These are phyloP conservation scores for Eragrostis curvula DNA, from an alignment of 176 grass and related monocot genomes.

Conservation along the genomic window DNA sequence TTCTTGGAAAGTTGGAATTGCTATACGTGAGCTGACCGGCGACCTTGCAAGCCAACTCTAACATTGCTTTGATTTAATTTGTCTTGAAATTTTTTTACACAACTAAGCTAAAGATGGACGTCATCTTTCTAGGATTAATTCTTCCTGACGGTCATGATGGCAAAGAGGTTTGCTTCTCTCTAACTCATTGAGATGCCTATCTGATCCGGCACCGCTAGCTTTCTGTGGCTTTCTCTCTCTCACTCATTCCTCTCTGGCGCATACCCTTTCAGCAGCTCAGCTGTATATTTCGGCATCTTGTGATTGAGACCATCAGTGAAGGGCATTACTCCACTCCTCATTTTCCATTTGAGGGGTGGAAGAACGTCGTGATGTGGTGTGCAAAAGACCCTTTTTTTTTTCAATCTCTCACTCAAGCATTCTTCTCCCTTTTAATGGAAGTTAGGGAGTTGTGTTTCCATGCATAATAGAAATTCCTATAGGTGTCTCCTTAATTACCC, in stretches of 20 bases:
- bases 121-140: neutral
- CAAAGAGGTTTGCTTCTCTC: slow-evolving; percentile 15
- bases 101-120: too few species aligned
- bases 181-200: slow-evolving; percentile 1
- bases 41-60: neutral
- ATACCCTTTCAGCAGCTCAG: neutral
- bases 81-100: neutral
- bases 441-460: too few species aligned
- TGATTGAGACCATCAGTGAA: slow-evolving; percentile 27
- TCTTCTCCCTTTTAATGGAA: too few species aligned
- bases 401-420: neutral
- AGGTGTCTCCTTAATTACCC: too few species aligned
- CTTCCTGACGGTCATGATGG: slow-evolving; percentile 33
- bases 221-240: slow-evolving; percentile 10
- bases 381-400: neutral
- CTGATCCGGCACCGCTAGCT: neutral
- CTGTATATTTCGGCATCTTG: slow-evolving; percentile 27
- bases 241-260: slow-evolving; percentile 24
- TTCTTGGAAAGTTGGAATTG: slow-evolving; percentile 13
- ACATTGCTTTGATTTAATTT: neutral
- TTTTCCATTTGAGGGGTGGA: slow-evolving; percentile 31
- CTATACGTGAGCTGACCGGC: neutral
- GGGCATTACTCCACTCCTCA: slow-evolving; percentile 12
- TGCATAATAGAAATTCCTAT: too few species aligned
- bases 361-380: neutral